Conservation (phyloP, 1,139 yeast species). For the Pichia sp. region DNA sequence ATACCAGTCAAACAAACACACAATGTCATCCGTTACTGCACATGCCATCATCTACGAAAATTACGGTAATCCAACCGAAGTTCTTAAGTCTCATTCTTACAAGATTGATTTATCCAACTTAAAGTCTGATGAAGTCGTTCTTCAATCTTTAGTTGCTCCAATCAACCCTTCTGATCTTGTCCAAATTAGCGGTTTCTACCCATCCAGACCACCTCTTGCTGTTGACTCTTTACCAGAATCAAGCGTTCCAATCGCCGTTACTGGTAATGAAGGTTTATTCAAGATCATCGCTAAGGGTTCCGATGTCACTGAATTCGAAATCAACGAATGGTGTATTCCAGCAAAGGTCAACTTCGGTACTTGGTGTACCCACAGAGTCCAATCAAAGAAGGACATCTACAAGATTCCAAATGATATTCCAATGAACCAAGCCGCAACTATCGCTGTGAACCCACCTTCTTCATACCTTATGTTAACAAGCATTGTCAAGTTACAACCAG, state of each 20-base stretch:
- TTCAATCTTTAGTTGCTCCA: conserved; percentile 78
- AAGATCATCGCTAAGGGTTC: conserved; percentile 77
- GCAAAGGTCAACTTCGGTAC: conserved; percentile 83
- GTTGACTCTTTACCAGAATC: conserved; percentile 47
- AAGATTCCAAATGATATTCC: conserved; percentile 47
- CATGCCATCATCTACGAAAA: conserved; percentile 56
- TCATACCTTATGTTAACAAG: conserved; percentile 87
- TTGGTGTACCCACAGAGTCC: conserved; percentile 84
- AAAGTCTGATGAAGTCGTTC: conserved; percentile 47
- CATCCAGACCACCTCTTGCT: conserved; percentile 70
- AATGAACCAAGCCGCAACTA: conserved; percentile 78
- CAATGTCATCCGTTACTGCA: conserved; percentile 35
- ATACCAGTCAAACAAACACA: too few species aligned
- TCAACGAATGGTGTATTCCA: conserved; percentile 96
- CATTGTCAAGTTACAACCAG: conserved; percentile 50
- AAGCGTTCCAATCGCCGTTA: conserved; percentile 63
- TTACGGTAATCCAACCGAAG: conserved; percentile 62
- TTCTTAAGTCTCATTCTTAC: conserved; percentile 50
- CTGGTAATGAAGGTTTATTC: conserved; percentile 94
- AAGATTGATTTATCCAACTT: conserved; percentile 40
- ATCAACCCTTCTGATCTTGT: conserved; percentile 91
- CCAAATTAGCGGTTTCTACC: conserved; percentile 92
- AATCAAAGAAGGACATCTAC: conserved; percentile 49
- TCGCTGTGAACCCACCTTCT: conserved; percentile 88
- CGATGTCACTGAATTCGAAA: conserved; percentile 42